Percentiles rank a stretch among this genome's conserved stretches.
Conservation (phyloP, 345 rosid genomes). For the Ailanthus altissimus region DNA sequence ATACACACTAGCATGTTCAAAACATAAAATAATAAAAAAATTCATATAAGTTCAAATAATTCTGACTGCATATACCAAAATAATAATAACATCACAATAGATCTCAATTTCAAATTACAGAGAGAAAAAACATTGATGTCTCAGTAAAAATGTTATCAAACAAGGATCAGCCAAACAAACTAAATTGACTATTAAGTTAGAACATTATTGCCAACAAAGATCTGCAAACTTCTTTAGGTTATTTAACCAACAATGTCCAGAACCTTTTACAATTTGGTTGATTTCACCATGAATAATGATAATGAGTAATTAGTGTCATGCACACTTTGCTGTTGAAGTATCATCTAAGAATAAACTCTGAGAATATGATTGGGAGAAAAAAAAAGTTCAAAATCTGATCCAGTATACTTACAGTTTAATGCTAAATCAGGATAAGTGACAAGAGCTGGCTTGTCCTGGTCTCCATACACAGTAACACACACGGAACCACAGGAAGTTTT, state of each 20-base stretch:
- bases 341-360: not conserved
- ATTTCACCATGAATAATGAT: not conserved
- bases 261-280: not conserved
- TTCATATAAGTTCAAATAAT: not conserved
- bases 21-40: not conserved
- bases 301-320: not conserved
- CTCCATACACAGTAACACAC: constrained; percentile 87
- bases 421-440: constrained; percentile 94
- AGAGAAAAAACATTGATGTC: not conserved
- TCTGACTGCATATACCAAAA: not conserved
- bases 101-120: constrained; percentile 8
- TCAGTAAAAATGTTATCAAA: not conserved
- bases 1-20: not conserved
- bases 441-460: constrained; percentile 94
- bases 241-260: not conserved
- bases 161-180: not conserved
- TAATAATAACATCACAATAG: not conserved
- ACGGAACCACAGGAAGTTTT: constrained; percentile 64
- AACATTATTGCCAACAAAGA: not conserved
- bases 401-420: constrained; percentile 61
- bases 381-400: not conserved
- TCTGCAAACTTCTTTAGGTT: not conserved
- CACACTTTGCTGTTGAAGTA: not conserved
- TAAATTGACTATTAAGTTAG: not conserved
- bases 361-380: not conserved